phyloP scores from a whole-genome alignment of 2,329 filamentous ascomycete species.

The Colletotrichum chrysophilum region DNA sequence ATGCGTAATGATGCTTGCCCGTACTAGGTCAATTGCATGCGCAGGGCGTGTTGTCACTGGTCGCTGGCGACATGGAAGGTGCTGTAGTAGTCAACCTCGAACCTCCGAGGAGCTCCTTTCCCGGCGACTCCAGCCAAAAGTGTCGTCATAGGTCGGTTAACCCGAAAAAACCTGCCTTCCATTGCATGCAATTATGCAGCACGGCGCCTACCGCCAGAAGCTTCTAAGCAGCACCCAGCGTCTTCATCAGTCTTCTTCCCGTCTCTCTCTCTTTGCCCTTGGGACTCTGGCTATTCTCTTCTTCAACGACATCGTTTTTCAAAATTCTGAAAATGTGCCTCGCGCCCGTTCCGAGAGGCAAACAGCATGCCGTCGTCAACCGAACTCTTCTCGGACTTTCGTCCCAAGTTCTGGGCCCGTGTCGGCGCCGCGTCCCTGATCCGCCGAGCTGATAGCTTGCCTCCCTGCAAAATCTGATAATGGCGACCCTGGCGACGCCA shows the following conservation, averaged over 20 bases:
- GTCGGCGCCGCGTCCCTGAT: constrained; percentile 6
- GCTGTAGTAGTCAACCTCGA: not conserved
- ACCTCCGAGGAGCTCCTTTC: constrained; percentile 12
- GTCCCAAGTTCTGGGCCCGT: not conserved
- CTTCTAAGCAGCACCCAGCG: not conserved
- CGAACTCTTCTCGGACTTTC: constrained; percentile 15
- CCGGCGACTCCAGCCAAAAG: constrained; percentile 4
- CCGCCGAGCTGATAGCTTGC: constrained; percentile 6
- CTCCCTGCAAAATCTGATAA: not conserved
- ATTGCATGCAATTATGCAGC: constrained; percentile 15
- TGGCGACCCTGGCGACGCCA: not conserved
- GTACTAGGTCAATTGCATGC: constrained; percentile 11
- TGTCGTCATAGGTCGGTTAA: constrained; percentile 19
- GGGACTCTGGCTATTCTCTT: not conserved
- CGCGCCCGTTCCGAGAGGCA: not conserved
- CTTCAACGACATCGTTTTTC: not conserved
- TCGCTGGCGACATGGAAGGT: not conserved
- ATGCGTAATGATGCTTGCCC: constrained; percentile 15
- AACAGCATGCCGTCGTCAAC: not conserved
- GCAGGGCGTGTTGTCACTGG: not conserved
- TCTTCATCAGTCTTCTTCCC: not conserved
- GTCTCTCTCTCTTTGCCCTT: not conserved
- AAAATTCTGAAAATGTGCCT: not conserved
- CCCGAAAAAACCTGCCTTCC: not conserved
- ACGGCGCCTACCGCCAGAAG: not conserved